Evolutionary conservation across 2,329 filamentous ascomycete species (phyloP), one percentile per base, ranked within the genome.

Genomic region (Capronia epimyces): DNA sequence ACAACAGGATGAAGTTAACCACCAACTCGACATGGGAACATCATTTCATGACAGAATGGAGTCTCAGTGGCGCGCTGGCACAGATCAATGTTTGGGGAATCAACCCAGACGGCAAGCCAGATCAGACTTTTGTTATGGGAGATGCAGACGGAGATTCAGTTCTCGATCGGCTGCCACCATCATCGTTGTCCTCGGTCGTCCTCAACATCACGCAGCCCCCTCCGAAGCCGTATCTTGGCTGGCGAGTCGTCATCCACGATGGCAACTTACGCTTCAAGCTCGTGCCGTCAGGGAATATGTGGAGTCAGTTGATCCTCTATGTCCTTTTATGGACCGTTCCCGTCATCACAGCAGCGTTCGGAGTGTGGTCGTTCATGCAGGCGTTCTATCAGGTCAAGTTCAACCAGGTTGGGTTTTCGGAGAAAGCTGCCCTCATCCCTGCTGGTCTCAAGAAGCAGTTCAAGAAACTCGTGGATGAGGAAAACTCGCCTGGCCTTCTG

Each of bases 41-140:
- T 58, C 72, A 80, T 55, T 80, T 83, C 52, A 77, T 83, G 73
- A 71, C 75, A 2, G 82, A 85, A 61, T 85, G 80, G 76, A 49
- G 40, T 31, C 39, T 31, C 9, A 24, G 12, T 29, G 82, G 82
- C 4, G 75, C 77, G 2, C 67, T 75, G 42, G 75, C 80, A 49
- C 81, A 84, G 60, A 67, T 84, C 52, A 85, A 84, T 57, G 72
- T 82, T 3, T 85, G 82, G 82, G 82, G 82, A 45, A 80, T 84
- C 63, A 81, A 84, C 59, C 75, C 76, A 0, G 75, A 83, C 64
- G 80, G 80, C 16, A 67, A 77, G 58, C 81, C 82, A 0, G 82
- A 85, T 63, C 72, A 80, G 53, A 75, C 75, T 6, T 74, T 71
- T 49, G 75, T 82, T 1, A 78, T 75, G 54, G 82, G 82, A 18